phyloP scores from a whole-genome alignment of 495 filamentous ascomycete species.

The Xylaria telfairii region DNA sequence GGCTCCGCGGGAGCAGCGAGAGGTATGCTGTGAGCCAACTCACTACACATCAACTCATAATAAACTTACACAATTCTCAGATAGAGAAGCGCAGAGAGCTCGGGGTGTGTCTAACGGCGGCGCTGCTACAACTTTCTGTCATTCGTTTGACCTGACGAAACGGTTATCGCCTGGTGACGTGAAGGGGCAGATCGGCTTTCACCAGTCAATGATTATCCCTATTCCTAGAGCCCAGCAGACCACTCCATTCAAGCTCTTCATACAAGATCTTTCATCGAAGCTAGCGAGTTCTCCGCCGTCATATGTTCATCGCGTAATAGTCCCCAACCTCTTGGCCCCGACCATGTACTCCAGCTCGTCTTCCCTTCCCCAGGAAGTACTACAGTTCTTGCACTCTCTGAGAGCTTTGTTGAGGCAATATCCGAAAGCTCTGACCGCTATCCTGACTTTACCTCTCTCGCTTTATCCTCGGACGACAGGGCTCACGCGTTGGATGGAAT shows the following conservation, averaged over 20 bases:
- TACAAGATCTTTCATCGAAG: constrained; percentile 63
- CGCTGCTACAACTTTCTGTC: constrained; percentile 67
- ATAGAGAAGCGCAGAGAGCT: constrained; percentile 34
- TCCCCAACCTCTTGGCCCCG: constrained; percentile 85
- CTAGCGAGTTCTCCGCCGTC: constrained; percentile 63
- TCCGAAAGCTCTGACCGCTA: constrained; percentile 67
- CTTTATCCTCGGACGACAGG: constrained; percentile 81
- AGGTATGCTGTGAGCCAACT: constrained; percentile 43
- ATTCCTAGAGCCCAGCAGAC: constrained; percentile 23
- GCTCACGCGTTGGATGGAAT: constrained; percentile 85
- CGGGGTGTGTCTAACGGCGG: constrained; percentile 25
- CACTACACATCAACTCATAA: background rate
- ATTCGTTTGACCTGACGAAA: constrained; percentile 89
- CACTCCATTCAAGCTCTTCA: constrained; percentile 69
- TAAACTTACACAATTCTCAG: constrained; percentile 20
- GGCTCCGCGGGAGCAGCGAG: constrained; percentile 65
- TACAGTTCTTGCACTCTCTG: constrained; percentile 84
- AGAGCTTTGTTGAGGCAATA: constrained; percentile 74
- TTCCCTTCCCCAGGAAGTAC: constrained; percentile 69
- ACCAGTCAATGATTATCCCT: constrained; percentile 47
- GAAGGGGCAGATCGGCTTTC: constrained; percentile 52
- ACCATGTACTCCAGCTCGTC: constrained; percentile 74
- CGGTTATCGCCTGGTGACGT: constrained; percentile 66
- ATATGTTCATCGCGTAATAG: constrained; percentile 78
- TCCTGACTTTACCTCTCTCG: constrained; percentile 80